A percentile compares a stretch with the other conserved stretches of the same genome.
Evolutionary conservation across 139 green algal genomes (phyloP).

Genomic region (Mychonastes homosphaera): DNA sequence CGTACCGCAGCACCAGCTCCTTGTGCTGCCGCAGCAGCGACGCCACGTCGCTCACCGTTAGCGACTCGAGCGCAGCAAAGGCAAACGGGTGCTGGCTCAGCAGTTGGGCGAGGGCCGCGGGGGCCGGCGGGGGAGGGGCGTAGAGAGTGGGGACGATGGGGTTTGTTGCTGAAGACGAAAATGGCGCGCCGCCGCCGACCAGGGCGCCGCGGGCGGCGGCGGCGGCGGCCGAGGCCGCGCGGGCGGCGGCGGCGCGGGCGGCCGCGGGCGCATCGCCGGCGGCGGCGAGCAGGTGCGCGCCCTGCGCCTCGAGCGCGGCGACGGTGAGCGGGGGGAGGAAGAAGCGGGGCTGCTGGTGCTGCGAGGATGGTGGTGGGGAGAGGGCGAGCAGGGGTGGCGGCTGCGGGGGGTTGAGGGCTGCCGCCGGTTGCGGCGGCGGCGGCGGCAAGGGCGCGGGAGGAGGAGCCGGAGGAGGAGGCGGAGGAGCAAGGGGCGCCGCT

Average conservation of each 20-base stretch:
- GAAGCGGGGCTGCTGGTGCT: slow-evolving; percentile 2
- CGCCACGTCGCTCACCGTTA: slow-evolving; percentile 61
- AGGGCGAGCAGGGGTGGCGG: neutral
- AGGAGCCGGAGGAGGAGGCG: neutral
- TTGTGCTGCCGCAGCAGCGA: slow-evolving; percentile 68
- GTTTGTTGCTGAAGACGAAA: no score
- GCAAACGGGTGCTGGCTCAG: slow-evolving; percentile 57
- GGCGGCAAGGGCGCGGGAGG: slow-evolving; percentile 4
- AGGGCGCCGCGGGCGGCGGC: neutral
- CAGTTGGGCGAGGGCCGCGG: no score
- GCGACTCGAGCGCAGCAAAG: slow-evolving; percentile 40
- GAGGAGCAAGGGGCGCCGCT: neutral
- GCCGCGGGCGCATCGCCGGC: neutral
- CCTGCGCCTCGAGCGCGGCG: slow-evolving; percentile 46
- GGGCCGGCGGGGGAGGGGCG: neutral
- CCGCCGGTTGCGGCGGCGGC: neutral
- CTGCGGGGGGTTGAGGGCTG: neutral
- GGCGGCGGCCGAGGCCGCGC: no score
- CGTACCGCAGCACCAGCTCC: slow-evolving; percentile 63
- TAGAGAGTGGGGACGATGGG: neutral
- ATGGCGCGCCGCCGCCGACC: no score
- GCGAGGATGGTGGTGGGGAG: neutral
- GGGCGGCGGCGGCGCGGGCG: no score
- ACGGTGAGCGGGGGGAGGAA: slow-evolving; percentile 18
- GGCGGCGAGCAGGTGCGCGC: slow-evolving; percentile 8